These are phyloP conservation scores for Aspergillus phoenicis DNA, from an alignment of 2,329 filamentous ascomycete species.

Conservation along the genomic window DNA sequence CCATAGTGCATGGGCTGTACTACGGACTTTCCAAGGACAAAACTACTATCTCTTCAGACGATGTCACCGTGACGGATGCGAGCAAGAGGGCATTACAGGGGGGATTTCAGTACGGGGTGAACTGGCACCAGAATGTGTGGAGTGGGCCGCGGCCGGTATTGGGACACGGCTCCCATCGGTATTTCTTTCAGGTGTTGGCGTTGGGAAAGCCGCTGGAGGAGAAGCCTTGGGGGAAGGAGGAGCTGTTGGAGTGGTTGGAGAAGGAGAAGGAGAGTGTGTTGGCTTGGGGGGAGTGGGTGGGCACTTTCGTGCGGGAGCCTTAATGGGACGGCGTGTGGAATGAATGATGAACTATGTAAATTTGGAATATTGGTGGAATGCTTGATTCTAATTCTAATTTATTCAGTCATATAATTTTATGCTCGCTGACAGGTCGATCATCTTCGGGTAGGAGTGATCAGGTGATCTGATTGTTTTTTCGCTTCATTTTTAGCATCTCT, in stretches of 20 bases:
- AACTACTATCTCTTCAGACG: slow-evolving; percentile 35
- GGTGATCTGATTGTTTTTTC: too few relatives aligned
- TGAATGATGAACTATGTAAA: neutral
- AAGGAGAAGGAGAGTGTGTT: slow-evolving; percentile 46
- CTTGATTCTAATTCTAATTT: neutral
- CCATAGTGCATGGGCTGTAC: slow-evolving; percentile 50
- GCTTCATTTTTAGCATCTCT: too few relatives aligned
- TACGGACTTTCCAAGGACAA: slow-evolving; percentile 40
- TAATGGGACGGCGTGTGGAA: neutral
- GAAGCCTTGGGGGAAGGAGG: slow-evolving; percentile 42
- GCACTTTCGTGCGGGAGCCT: slow-evolving; percentile 46
- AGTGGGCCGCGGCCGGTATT: slow-evolving; percentile 51
- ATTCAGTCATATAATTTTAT: too few relatives aligned
- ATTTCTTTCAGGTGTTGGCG: slow-evolving; percentile 54
- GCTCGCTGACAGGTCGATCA: too few relatives aligned
- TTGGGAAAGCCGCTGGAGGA: slow-evolving; percentile 49
- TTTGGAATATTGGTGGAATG: neutral
- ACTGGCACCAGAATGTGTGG: slow-evolving; percentile 45
- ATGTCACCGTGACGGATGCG: slow-evolving; percentile 39
- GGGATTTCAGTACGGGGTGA: slow-evolving; percentile 52
- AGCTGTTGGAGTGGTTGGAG: slow-evolving; percentile 48
- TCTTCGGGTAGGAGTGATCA: too few relatives aligned
- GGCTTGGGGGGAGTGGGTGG: slow-evolving; percentile 54
- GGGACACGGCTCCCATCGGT: slow-evolving; percentile 56
- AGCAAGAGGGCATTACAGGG: slow-evolving; percentile 29